Conservation (phyloP, 495 filamentous ascomycete genomes). For the Talaromyces wortmannii region DNA sequence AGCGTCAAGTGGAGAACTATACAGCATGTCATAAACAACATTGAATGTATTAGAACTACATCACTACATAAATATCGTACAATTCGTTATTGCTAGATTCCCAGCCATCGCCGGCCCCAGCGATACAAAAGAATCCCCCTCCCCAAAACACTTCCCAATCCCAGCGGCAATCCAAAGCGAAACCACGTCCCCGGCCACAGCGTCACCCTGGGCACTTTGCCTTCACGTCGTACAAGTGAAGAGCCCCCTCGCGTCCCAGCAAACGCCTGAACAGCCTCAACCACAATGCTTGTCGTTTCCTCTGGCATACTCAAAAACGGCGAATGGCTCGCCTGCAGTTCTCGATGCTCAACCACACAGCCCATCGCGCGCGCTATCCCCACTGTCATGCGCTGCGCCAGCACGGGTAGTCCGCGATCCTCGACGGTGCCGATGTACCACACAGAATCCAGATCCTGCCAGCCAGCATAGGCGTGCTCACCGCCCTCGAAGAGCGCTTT, state of each 20-base stretch:
- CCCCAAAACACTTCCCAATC: conserved; percentile 9
- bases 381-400: conserved; percentile 23
- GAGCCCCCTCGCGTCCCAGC: not conserved
- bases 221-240: too few species aligned
- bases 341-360: conserved; percentile 15
- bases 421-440: conserved; percentile 27
- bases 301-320: conserved; percentile 25
- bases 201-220: not conserved
- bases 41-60: too few species aligned
- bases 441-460: conserved; percentile 16
- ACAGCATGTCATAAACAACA: too few species aligned
- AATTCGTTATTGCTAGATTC: too few species aligned
- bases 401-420: conserved; percentile 23
- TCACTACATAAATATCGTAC: too few species aligned
- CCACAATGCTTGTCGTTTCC: conserved; percentile 16
- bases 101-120: conserved; percentile 4
- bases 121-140: conserved; percentile 6
- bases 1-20: too few species aligned
- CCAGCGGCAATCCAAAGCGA: conserved; percentile 10
- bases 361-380: conserved; percentile 23
- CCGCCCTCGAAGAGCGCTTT: conserved; percentile 24
- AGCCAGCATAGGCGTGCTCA: conserved; percentile 22
- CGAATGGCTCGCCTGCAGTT: conserved; percentile 26
- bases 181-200: conserved; percentile 7
- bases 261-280: conserved; percentile 20